phyloP scores from a whole-genome alignment of 768 basidiomycete species.

The Boletus rubropictus region DNA sequence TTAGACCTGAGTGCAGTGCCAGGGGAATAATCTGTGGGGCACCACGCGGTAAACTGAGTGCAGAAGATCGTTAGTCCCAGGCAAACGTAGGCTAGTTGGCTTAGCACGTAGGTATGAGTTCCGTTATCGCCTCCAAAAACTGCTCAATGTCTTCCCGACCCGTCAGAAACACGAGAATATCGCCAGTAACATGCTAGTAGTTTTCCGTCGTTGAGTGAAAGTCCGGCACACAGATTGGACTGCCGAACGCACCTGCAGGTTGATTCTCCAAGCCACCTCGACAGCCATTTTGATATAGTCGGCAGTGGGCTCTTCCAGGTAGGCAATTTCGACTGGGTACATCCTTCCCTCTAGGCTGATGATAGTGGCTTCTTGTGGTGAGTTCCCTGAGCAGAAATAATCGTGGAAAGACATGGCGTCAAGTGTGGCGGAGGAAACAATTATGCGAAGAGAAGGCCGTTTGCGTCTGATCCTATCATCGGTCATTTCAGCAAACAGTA shows the following conservation, averaged over 20 bases:
- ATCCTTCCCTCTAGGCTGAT: conserved; percentile 89
- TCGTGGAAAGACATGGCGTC: conserved; percentile 86
- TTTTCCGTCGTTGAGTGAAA: neutral
- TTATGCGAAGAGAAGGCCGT: conserved; percentile 80
- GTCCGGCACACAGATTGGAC: neutral
- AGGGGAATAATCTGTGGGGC: conserved; percentile 58
- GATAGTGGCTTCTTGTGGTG: conserved; percentile 70
- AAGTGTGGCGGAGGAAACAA: conserved; percentile 94
- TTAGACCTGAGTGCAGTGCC: conserved; percentile 84
- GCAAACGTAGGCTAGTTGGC: neutral
- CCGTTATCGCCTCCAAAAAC: conserved; percentile 74
- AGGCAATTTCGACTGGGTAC: conserved; percentile 93
- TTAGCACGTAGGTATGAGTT: conserved; percentile 65
- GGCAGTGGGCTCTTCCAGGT: conserved; percentile 66
- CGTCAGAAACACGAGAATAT: conserved; percentile 90
- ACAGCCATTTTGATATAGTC: conserved; percentile 84
- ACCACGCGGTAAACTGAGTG: conserved; percentile 44
- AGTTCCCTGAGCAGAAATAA: conserved; percentile 70
- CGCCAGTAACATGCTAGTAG: conserved; percentile 70
- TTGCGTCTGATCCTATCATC: conserved; percentile 77
- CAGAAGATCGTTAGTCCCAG: neutral
- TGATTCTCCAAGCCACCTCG: conserved; percentile 78
- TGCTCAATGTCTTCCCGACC: conserved; percentile 95
- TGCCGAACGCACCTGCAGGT: conserved; percentile 53
- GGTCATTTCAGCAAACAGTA: conserved; percentile 2